Evolutionary conservation across 129 eudicot species (phyloP), one percentile per base, ranked within the genome.

Genomic region (Scalesia atractyloides): DNA sequence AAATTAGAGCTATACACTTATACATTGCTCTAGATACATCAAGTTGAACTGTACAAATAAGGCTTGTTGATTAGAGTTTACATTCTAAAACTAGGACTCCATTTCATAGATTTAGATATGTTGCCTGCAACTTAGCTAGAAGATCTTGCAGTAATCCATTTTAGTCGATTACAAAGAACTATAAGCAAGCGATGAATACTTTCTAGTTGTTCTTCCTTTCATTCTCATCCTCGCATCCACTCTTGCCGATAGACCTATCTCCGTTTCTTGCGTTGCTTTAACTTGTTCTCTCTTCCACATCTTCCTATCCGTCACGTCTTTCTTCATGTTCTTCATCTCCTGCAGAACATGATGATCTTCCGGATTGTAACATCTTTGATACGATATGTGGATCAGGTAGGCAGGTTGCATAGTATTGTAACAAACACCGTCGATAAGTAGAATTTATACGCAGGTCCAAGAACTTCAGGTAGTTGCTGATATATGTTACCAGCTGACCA

Each of bases 311-410:
- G 76, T 59, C 0, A 76, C 84, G 60, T 89, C 85, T 30, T 76
- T 84, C 51, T 73, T 79, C 58, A 70, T 64, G 30, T 75, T 67
- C 74, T 75, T 81, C 82, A 86, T 89, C 53, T 89, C 96, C 52
- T 84, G 90, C 8, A 89, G 79, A 46, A 89, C 63, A 54, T 89
- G 90, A 76, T 89, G 88, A 79, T 89, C 96, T 75, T 80, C 84
- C 0, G 96, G 96, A 54, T 62, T 62, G 3, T 84, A 84, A 36
- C 80, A 76, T 52, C 92, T 77, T 47, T 86, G 91, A 47, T 82
- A 63, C 0, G 84, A 76, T 37, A 79, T 73, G 39, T 86, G 83
- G 17, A 79, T 47, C 0, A 81, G 74, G 20, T 87, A 87, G 94
- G 96, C 49, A 87, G 24, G 1, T 83, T 83, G 20, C 88, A 76